Percentiles rank a stretch among this genome's conserved stretches.
These are phyloP conservation scores for Leishmania arabica DNA, from an alignment of 208 protist species.

Conservation along the genomic window DNA sequence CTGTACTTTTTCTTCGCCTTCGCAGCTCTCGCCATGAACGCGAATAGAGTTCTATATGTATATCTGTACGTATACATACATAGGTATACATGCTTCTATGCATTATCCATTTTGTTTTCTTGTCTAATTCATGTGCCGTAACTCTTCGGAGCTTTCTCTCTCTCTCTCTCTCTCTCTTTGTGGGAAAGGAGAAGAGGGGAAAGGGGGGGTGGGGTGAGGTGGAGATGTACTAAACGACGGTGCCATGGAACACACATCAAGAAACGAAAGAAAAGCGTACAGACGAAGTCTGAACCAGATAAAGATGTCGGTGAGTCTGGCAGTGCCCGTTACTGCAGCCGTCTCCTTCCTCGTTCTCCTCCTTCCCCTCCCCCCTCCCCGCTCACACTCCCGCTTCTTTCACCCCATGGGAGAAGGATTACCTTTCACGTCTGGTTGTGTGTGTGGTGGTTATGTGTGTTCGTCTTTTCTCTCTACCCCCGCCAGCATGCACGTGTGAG, in stretches of 20 bases:
- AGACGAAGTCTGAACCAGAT: not conserved
- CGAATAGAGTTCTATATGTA: too few relatives aligned
- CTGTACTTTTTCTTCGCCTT: too few relatives aligned
- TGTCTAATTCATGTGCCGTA: not conserved
- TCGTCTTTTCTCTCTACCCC: not conserved
- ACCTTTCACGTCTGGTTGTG: not conserved
- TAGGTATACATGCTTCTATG: too few relatives aligned
- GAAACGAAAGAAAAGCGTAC: too few relatives aligned
- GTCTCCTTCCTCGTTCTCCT: not conserved
- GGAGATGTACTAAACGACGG: not conserved
- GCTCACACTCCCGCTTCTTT: not conserved
- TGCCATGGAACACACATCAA: not conserved
- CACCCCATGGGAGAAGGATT: not conserved
- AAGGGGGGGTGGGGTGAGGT: too few relatives aligned
- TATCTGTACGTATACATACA: too few relatives aligned
- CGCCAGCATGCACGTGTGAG: too few relatives aligned
- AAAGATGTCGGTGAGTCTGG: not conserved
- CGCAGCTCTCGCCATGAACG: too few relatives aligned
- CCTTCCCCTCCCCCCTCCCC: too few relatives aligned
- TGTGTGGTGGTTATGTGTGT: not conserved
- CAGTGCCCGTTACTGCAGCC: not conserved
- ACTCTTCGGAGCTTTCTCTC: not conserved
- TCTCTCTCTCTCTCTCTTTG: too few relatives aligned
- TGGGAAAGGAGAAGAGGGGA: too few relatives aligned
- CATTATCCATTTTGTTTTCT: not conserved